Evolutionary conservation across 2,329 filamentous ascomycete species (phyloP), one percentile per base, ranked within the genome.

Genomic region (Xylaria sp.): DNA sequence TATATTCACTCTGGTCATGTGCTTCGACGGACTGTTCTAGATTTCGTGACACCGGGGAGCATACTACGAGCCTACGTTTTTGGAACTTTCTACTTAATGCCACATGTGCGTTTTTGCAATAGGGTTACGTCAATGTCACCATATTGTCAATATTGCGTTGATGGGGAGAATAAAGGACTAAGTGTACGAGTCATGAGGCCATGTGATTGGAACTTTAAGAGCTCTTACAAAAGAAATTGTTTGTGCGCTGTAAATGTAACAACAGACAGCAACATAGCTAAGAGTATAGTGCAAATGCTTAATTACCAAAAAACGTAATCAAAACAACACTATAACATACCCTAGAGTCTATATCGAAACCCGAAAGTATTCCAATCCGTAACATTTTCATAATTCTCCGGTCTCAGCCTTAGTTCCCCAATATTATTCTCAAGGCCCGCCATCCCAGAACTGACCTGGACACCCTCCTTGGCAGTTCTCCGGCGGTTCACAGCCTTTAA

Each of bases 291-390:
- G 36, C 18, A 20, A 18, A n/a, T 32, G 7, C 25, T 3, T 18
- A 1, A 32, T 3, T 3, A n/a, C 32, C n/a, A 30, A n/a, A 13
- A 18, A 12, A 18, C 12, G 1, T 50, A 15, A 25, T 9, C 6
- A 52, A 30, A 52, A 3, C 6, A 28, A 48, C 12, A 15, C 25
- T 2, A 15, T 30, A 25, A 32, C 32, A 18, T 9, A 41, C 13
- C 32, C 34, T 70, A 86, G 30, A 86, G 73, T 32, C 87, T 82
- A 76, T 90, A 90, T 48, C 87, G 82, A 69, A 90, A 90, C 0
- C 87, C 88, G 20, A 82, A 75, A 0, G 83, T 87, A 43, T 88
- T 83, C 84, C 86, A 88, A 72, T 90, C 88, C 1, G 88, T 89
- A 2, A 85, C 76, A 75, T 90, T 87, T 23, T 88, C 85, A 65